These are phyloP conservation scores for Phlyctochytrium bullatum DNA, from an alignment of 192 early-diverging fungal species.

Conservation along the genomic window DNA sequence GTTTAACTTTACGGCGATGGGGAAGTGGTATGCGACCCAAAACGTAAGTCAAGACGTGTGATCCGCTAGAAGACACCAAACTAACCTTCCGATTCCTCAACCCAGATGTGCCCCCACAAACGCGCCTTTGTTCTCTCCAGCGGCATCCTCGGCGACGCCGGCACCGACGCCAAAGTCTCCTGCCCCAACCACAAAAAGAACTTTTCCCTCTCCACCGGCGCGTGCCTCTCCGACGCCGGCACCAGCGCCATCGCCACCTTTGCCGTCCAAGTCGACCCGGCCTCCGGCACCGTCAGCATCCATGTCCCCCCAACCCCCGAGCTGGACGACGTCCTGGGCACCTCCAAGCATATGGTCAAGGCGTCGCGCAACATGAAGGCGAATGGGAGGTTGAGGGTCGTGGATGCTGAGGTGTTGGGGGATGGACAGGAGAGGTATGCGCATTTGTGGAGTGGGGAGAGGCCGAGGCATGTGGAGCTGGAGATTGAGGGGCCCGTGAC, in stretches of 20 bases:
- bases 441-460: slow-evolving; percentile 1
- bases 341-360: slow-evolving; percentile 45
- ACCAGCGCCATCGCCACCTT: slow-evolving; percentile 52
- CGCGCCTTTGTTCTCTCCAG: slow-evolving; percentile 65
- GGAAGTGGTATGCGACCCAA: slow-evolving; percentile 67
- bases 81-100: slow-evolving; percentile 2
- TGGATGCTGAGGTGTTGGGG: slow-evolving; percentile 11
- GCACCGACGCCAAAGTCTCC: slow-evolving; percentile 51
- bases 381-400: not conserved
- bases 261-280: slow-evolving; percentile 56
- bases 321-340: slow-evolving; percentile 54
- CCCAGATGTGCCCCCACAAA: slow-evolving; percentile 70
- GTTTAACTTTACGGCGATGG: slow-evolving; percentile 40
- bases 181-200: slow-evolving; percentile 68
- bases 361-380: slow-evolving; percentile 11
- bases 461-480: slow-evolving; percentile 4
- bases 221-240: slow-evolving; percentile 45
- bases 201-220: slow-evolving; percentile 55
- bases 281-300: slow-evolving; percentile 41
- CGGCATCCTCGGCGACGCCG: slow-evolving; percentile 52
- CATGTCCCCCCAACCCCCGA: slow-evolving; percentile 39
- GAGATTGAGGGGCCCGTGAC: not conserved
- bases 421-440: slow-evolving; percentile 4
- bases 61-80: not conserved
- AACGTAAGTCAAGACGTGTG: slow-evolving; percentile 37